A percentile compares a stretch with the other conserved stretches of the same genome.
phyloP scores from a whole-genome alignment of 108 stramenopile species.

The Halocafeteria seosinensis region DNA sequence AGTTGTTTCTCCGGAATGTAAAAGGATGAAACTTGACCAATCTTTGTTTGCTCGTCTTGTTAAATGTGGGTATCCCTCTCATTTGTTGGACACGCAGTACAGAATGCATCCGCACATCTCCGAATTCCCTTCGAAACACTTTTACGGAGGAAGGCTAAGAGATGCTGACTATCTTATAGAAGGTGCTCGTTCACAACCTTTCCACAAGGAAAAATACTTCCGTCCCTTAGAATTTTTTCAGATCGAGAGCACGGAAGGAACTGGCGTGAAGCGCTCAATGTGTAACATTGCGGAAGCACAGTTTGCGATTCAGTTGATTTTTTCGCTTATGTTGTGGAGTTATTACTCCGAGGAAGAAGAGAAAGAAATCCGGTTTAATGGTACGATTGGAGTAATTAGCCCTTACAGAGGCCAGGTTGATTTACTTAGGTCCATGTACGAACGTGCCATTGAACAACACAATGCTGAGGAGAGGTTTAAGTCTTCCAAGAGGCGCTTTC shows the following conservation, averaged over 20 bases:
- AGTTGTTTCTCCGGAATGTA: constrained; percentile 63
- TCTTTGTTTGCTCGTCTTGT: constrained; percentile 86
- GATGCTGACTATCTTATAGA: constrained; percentile 61
- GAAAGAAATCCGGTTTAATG: constrained; percentile 5
- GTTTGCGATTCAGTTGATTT: constrained; percentile 22
- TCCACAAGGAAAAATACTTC: constrained; percentile 31
- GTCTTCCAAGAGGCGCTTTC: neutral
- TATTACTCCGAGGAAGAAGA: neutral
- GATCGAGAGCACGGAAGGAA: neutral
- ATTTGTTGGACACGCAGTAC: constrained; percentile 87
- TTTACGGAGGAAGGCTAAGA: constrained; percentile 56
- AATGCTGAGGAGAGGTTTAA: neutral
- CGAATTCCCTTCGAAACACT: constrained; percentile 61
- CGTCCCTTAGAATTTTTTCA: constrained; percentile 15
- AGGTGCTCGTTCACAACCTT: constrained; percentile 21
- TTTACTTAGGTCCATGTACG: constrained; percentile 44
- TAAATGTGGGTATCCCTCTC: constrained; percentile 65
- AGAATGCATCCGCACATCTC: constrained; percentile 74
- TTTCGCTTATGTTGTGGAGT: constrained; percentile 1
- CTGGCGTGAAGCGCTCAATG: neutral
- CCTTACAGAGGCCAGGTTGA: constrained; percentile 71
- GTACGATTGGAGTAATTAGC: constrained; percentile 55
- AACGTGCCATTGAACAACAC: constrained; percentile 25
- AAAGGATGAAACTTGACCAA: constrained; percentile 62
- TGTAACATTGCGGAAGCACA: constrained; percentile 17